Evolutionary conservation across 495 filamentous ascomycete species (phyloP), one percentile per base, ranked within the genome.

Genomic region (Hypoxylon trugodes): DNA sequence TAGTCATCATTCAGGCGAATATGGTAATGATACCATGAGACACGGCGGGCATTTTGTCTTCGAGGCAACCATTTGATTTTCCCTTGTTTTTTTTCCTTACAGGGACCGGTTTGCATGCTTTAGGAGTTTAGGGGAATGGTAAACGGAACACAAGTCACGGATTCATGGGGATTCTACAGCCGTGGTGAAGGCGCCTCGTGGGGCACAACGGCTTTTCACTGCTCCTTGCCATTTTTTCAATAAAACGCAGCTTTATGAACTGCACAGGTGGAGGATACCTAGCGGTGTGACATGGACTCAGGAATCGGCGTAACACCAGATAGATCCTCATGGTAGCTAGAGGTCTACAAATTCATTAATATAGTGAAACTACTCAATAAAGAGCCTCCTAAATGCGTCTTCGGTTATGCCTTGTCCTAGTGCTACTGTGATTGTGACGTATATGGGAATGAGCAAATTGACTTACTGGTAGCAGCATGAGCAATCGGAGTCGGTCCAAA

Each of bases 1-100:
- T 48, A 10, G 15, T 19, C 30, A 57, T 37, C 30, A 53, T 50
- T 46, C 51, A 47, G 47, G 59, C 63, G 50, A 60, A 61, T 50
- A 61, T 8, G 57, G 50, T 28, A 50, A 56, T 60, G 63, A 66
- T 66, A 66, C 63, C 63, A 66, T 25, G 56, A 66, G 56, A 66
- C 48, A 46, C 42, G 51, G 55, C 48, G 62, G 38, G 42, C 43
- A 47, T 49, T 16, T 48, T 7, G 40, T 52, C 41, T 50, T 62
- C 10, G 24, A n/a, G 26, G 59, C 40, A 30, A 15, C 30, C 10
- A 9, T 49, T 47, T 55, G 24, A 2, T 42, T 19, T 57, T 37
- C 45, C 30, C 33, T 28, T 22, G 4, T 15, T 38, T 41, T 37
- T n/a, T 42, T 50, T 52, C 41, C 28, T 45, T n/a, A 33, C 9